Conservation (phyloP, 2,329 filamentous ascomycete genomes). For the Epichloe elymi region DNA sequence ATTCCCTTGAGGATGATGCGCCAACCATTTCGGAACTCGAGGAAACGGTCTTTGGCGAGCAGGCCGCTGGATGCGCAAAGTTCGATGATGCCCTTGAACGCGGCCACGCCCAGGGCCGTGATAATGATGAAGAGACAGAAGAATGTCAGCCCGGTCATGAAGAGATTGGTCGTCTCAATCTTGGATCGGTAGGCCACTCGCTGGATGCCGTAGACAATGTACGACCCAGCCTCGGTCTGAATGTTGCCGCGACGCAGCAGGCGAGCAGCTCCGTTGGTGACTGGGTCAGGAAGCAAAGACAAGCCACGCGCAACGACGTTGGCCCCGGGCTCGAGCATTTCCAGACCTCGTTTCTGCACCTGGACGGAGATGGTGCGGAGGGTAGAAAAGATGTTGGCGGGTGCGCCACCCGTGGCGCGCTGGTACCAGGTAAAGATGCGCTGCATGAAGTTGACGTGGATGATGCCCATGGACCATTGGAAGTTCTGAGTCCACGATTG, state of each 20-base stretch:
- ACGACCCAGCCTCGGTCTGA: slow-evolving; percentile 37
- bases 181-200: slow-evolving; percentile 73
- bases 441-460: slow-evolving; percentile 71
- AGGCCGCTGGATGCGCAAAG: slow-evolving; percentile 56
- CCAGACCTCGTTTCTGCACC: slow-evolving; percentile 50
- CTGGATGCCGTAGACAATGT: slow-evolving; percentile 65
- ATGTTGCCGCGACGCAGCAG: slow-evolving; percentile 34
- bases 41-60: slow-evolving; percentile 75
- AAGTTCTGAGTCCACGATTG: slow-evolving; percentile 92
- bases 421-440: slow-evolving; percentile 88
- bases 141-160: slow-evolving; percentile 80
- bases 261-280: slow-evolving; percentile 17
- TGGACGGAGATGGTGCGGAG: slow-evolving; percentile 66
- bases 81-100: slow-evolving; percentile 74
- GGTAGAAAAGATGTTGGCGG: slow-evolving; percentile 64
- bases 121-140: slow-evolving; percentile 72
- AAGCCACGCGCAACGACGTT: slow-evolving; percentile 18
- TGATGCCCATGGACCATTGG: slow-evolving; percentile 94
- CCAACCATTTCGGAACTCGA: slow-evolving; percentile 90
- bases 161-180: slow-evolving; percentile 84
- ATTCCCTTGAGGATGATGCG: slow-evolving; percentile 84
- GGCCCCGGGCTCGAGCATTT: slow-evolving; percentile 4
- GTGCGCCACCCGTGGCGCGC: slow-evolving; percentile 74
- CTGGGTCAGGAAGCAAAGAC: slow-evolving; percentile 31
- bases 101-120: slow-evolving; percentile 55